Evolutionary conservation across 169 alveolate genomes (phyloP).

Genomic region (Plasmodium adleri): DNA sequence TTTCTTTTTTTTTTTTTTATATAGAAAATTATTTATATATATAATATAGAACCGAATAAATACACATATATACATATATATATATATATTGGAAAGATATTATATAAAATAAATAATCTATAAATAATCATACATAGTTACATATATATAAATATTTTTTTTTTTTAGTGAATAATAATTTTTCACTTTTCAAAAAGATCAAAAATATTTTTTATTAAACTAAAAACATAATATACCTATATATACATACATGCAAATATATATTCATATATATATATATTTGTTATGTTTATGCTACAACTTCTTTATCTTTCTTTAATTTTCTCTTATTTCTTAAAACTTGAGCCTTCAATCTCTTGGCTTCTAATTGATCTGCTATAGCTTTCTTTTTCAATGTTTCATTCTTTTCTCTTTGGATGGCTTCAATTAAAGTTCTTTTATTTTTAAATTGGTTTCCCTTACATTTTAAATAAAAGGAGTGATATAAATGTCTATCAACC

Average conservation of each 20-base stretch:
- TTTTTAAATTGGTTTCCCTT: slow-evolving; percentile 99
- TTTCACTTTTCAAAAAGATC: slow-evolving; percentile 2
- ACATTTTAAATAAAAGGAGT: slow-evolving; percentile 96
- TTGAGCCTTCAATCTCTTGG: slow-evolving; percentile 91
- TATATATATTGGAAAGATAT: too few relatives aligned
- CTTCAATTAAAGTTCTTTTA: slow-evolving; percentile 97
- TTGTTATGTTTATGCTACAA: slow-evolving; percentile 19
- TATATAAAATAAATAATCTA: too few relatives aligned
- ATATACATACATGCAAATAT: background rate
- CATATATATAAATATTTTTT: background rate
- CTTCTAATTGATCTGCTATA: slow-evolving; percentile 89
- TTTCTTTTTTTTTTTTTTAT: background rate
- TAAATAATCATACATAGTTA: background rate
- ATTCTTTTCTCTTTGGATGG: slow-evolving; percentile 95
- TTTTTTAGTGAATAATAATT: background rate
- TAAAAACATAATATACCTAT: slow-evolving; percentile 3
- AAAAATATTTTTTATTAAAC: background rate
- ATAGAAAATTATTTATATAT: background rate
- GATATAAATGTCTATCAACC: slow-evolving; percentile 97
- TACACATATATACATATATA: background rate
- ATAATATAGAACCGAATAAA: background rate
- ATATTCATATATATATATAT: slow-evolving; percentile 2
- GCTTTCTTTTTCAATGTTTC: slow-evolving; percentile 93
- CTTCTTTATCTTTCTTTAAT: slow-evolving; percentile 77
- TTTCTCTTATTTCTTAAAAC: slow-evolving; percentile 85